A percentile compares a stretch with the other conserved stretches of the same genome.
These are phyloP conservation scores for Nyssa sinensis DNA, from an alignment of 148 eudicot genomes.

Conservation along the genomic window DNA sequence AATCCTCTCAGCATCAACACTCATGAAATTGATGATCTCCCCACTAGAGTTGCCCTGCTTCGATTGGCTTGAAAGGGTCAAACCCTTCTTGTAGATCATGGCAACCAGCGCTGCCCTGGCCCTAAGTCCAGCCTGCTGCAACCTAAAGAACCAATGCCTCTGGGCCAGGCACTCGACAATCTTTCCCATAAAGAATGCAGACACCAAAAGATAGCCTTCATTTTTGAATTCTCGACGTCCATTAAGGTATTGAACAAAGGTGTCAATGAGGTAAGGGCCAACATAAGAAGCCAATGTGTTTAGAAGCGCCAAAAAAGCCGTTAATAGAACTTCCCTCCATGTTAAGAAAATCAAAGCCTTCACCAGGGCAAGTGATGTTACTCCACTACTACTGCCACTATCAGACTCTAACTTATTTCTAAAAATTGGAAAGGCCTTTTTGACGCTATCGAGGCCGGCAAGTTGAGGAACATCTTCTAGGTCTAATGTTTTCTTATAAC, in stretches of 20 bases:
- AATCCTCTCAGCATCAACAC: slow-evolving; percentile 45
- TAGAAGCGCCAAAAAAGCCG: slow-evolving; percentile 27
- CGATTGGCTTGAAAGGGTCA: slow-evolving; percentile 35
- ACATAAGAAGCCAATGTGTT: slow-evolving; percentile 35
- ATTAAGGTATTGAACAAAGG: slow-evolving; percentile 46
- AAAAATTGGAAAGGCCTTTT: slow-evolving; percentile 26
- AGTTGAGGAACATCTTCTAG: slow-evolving; percentile 46
- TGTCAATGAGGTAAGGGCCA: slow-evolving; percentile 46
- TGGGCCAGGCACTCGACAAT: slow-evolving; percentile 37
- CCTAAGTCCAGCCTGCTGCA: slow-evolving; percentile 36
- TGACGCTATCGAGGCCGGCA: slow-evolving; percentile 29
- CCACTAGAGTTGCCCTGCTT: slow-evolving; percentile 47
- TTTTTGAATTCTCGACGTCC: slow-evolving; percentile 25
- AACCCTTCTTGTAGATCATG: slow-evolving; percentile 38
- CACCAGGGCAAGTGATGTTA: slow-evolving; percentile 27
- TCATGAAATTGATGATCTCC: slow-evolving; percentile 46
- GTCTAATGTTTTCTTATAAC: slow-evolving; percentile 37
- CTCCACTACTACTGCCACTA: slow-evolving; percentile 15
- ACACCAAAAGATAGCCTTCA: slow-evolving; percentile 34
- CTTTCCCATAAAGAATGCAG: slow-evolving; percentile 34
- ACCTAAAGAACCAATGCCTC: slow-evolving; percentile 45
- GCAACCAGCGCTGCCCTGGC: slow-evolving; percentile 35
- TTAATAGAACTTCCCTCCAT: slow-evolving; percentile 33
- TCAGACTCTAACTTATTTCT: slow-evolving; percentile 18
- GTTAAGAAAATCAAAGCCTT: slow-evolving; percentile 30